phyloP scores from a whole-genome alignment of 2,329 filamentous ascomycete genomes.

The Trichophyton equinum region DNA sequence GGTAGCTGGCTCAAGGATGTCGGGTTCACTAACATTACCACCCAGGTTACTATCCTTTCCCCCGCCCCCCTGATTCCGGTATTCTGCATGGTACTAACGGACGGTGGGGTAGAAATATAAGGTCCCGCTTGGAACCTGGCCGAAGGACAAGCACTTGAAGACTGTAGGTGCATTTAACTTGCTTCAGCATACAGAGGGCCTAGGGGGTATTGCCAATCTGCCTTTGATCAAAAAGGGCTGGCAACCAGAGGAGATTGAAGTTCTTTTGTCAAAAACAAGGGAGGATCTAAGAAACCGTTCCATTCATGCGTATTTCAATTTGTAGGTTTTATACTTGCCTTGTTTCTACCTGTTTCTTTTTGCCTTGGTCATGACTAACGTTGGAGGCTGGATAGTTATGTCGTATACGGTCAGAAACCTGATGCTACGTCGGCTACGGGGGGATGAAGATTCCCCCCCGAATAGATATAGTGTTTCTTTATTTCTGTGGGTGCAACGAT shows the following conservation, averaged over 20 bases:
- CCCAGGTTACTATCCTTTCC: constrained; percentile 6
- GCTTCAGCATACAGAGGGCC: constrained; percentile 17
- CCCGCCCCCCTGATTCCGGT: too few species aligned
- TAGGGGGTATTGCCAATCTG: constrained; percentile 21
- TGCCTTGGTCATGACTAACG: neutral
- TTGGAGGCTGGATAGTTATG: constrained; percentile 8
- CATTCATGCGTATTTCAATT: constrained; percentile 22
- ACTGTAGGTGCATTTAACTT: constrained; percentile 18
- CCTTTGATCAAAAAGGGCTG: constrained; percentile 19
- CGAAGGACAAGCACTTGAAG: constrained; percentile 20
- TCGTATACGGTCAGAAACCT: constrained; percentile 13
- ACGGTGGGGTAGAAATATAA: neutral
- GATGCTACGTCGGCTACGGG: neutral
- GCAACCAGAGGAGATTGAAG: constrained; percentile 20
- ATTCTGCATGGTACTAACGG: neutral
- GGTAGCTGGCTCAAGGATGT: constrained; percentile 17
- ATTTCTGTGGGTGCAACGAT: too few species aligned
- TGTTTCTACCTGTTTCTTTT: neutral
- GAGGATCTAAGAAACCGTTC: constrained; percentile 23
- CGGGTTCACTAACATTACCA: constrained; percentile 18
- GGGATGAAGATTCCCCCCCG: neutral
- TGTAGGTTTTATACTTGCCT: constrained; percentile 14
- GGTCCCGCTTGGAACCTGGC: constrained; percentile 20
- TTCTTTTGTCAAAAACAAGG: constrained; percentile 22
- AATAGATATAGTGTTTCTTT: neutral